Evolutionary conservation across 129 eudicot species (phyloP).

Genomic region (Deinandra increscens): DNA sequence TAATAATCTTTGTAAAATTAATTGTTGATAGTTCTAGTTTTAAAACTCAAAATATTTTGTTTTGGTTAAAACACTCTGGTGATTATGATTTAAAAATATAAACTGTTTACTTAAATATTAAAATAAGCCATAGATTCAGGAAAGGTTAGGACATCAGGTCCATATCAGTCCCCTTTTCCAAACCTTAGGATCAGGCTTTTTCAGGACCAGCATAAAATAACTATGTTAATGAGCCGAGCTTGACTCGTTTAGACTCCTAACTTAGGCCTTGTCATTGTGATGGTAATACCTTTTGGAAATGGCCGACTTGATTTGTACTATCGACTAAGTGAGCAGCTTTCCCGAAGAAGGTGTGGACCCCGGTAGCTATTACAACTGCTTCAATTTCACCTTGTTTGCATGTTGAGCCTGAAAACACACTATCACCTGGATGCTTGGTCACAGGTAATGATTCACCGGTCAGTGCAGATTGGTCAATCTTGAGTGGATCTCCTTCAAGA

Average conservation of each 20-base stretch:
- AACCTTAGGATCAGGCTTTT: neutral
- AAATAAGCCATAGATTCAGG: neutral
- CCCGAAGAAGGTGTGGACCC: constrained; percentile 86
- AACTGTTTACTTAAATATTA: neutral
- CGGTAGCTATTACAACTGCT: constrained; percentile 89
- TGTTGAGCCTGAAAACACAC: constrained; percentile 82
- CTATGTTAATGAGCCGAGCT: neutral
- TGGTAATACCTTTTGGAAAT: constrained; percentile 71
- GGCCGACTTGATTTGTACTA: constrained; percentile 86
- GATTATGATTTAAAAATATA: neutral
- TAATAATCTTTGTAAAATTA: too few species aligned
- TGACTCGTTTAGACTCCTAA: too few species aligned
- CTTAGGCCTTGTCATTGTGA: neutral
- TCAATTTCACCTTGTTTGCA: constrained; percentile 96
- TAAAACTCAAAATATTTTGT: too few species aligned
- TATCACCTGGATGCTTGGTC: constrained; percentile 67
- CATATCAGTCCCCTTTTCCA: neutral
- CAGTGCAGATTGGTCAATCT: constrained; percentile 86
- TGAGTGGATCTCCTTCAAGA: constrained; percentile 79
- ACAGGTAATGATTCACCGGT: constrained; percentile 91
- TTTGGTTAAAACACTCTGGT: neutral
- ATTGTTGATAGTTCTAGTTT: neutral
- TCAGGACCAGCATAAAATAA: neutral
- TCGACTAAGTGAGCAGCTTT: constrained; percentile 96
- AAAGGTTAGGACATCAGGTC: neutral